Evolutionary conservation across 495 filamentous ascomycete species (phyloP), one percentile per base, ranked within the genome.

Genomic region (Pseudoneurospora amorphoporcata): DNA sequence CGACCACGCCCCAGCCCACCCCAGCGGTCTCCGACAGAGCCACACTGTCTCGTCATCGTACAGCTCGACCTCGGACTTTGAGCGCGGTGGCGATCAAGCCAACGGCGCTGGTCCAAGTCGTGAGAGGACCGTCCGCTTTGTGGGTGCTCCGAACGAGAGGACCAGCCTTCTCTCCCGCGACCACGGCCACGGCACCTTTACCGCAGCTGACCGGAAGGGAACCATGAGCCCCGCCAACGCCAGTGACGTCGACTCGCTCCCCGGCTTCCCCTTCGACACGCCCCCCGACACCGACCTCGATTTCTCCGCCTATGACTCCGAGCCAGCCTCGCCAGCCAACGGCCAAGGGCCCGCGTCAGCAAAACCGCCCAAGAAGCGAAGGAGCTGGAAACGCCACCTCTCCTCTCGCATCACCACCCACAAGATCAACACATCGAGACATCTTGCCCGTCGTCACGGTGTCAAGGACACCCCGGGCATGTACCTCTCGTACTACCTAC

Each of bases 401-500:
- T 76, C 82, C 16, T 76, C 72, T 35, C 77, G 71, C 75, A 82
- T 86, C 68, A 81, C 80, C 72, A 87, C 83, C 76, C 87, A 87
- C 77, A 89, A 86, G 80, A 89, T 88, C 83, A 87, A 84, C 72
- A 88, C 86, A 3, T 91, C 90, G n/a, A 84, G 85, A 45, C 86
- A 79, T 71, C 82, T 93, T 23, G 90, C 90, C 8, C 83, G 88
- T 74, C 81, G 79, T 32, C 86, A 92, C 76, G 89, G 90, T 9
- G 79, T 92, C 19, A 84, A 84, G 76, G 85, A 90, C 77, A 82
- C 82, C 14, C 77, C 84, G 35, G 75, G 82, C 69, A 90, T 92
- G 90, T 99, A 98, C 80, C 80, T 97, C 72, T 91, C 89, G 0
- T 98, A 99, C 82, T 98, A 99, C 79, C 86, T 99, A 43, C 95